Evolutionary conservation across 495 filamentous ascomycete species (phyloP).

Genomic region (Penicillium flavigenum): DNA sequence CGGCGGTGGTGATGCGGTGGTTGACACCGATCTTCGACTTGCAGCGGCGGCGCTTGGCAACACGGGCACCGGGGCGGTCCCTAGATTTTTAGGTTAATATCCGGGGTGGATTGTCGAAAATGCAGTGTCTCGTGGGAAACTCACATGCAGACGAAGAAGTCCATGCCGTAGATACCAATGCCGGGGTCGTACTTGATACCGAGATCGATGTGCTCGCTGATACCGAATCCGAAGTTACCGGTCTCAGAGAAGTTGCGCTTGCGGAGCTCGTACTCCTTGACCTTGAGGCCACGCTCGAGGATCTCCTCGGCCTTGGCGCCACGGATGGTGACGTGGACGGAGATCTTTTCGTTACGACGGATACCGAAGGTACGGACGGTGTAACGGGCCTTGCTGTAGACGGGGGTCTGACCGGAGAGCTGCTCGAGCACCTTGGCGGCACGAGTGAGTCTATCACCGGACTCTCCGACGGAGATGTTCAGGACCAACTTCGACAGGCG

Average conservation of each 20-base stretch:
- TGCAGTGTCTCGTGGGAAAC: conserved; percentile 18
- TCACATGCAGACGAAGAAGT: conserved; percentile 99
- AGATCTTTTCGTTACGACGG: conserved; percentile 99
- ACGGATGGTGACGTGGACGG: conserved; percentile 99
- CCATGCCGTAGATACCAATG: conserved; percentile 99
- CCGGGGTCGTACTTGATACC: conserved; percentile 99
- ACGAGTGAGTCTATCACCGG: conserved; percentile 99
- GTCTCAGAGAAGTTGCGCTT: conserved; percentile 99
- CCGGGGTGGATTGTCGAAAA: neutral
- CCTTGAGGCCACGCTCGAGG: conserved; percentile 99
- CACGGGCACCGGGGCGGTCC: conserved; percentile 96
- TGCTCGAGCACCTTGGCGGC: conserved; percentile 99
- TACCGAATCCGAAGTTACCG: conserved; percentile 99
- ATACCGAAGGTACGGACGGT: conserved; percentile 99
- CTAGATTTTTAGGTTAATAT: conserved; percentile 41
- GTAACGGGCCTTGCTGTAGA: conserved; percentile 99
- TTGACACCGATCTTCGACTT: conserved; percentile 79
- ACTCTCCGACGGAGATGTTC: conserved; percentile 99
- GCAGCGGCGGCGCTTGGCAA: conserved; percentile 88
- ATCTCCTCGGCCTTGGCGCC: conserved; percentile 99
- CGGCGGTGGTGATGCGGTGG: conserved; percentile 88
- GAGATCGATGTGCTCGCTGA: conserved; percentile 99
- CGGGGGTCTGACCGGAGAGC: conserved; percentile 98
- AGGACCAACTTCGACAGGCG: conserved; percentile 99
- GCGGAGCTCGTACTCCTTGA: conserved; percentile 99